Conservation (phyloP, 2,329 filamentous ascomycete genomes). For the Apiospora kogelbergensis region DNA sequence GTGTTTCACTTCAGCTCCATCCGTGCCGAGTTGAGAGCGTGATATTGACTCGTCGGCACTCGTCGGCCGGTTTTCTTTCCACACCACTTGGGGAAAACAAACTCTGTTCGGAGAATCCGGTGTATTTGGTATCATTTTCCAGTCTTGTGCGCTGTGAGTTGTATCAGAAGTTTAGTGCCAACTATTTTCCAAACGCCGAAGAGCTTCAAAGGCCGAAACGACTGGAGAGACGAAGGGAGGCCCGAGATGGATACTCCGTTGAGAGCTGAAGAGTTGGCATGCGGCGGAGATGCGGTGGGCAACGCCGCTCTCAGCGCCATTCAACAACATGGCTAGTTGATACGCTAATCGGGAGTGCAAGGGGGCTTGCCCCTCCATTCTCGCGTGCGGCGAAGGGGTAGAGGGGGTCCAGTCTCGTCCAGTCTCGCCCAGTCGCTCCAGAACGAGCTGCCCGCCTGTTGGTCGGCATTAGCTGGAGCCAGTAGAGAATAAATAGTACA, state of each 20-base stretch:
- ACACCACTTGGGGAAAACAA: background rate
- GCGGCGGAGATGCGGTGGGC: background rate
- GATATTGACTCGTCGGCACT: background rate
- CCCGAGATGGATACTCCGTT: background rate
- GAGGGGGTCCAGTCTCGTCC: background rate
- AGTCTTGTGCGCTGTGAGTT: background rate
- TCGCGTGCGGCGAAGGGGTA: background rate
- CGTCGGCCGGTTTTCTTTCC: background rate
- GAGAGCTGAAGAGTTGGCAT: background rate
- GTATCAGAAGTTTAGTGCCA: background rate
- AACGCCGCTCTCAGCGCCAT: background rate
- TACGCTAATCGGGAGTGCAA: background rate
- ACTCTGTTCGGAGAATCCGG: background rate
- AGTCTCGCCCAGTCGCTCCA: background rate
- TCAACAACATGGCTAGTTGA: background rate
- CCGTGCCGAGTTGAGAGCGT: background rate
- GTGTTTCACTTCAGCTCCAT: background rate
- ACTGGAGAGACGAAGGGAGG: too few species aligned
- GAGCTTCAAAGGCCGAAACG: background rate
- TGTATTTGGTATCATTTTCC: background rate
- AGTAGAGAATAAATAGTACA: background rate
- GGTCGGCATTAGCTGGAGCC: background rate
- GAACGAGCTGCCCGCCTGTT: background rate
- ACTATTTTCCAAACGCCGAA: conserved; percentile 4
- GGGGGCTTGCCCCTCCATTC: background rate